Conservation (phyloP, 2,329 filamentous ascomycete species). For the Aspergillus vadensis region DNA sequence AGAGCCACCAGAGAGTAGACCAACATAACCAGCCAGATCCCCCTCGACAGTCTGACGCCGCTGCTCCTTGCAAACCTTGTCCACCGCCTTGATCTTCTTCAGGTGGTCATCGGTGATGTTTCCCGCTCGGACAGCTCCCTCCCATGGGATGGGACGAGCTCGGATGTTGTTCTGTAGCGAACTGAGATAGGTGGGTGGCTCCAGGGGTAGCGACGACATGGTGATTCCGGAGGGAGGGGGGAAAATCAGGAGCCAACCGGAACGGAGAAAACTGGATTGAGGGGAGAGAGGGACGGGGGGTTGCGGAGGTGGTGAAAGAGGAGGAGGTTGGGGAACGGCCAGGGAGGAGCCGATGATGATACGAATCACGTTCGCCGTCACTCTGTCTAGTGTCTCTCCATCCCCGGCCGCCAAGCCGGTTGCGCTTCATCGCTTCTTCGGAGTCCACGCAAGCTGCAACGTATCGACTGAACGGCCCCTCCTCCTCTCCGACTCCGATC, state of each 20-base stretch:
- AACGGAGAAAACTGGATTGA: slow-evolving; percentile 11
- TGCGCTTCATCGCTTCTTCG: slow-evolving; percentile 11
- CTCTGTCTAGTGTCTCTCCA: neutral
- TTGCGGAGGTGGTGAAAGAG: slow-evolving; percentile 14
- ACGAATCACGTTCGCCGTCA: neutral
- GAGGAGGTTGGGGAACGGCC: slow-evolving; percentile 8
- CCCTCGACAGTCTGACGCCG: slow-evolving; percentile 78
- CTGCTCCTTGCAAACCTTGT: slow-evolving; percentile 93
- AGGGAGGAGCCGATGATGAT: slow-evolving; percentile 11
- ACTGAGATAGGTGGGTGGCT: slow-evolving; percentile 82
- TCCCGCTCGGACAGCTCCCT: slow-evolving; percentile 89
- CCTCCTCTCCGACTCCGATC: neutral
- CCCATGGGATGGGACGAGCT: slow-evolving; percentile 93
- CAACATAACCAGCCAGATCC: slow-evolving; percentile 77
- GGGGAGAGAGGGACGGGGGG: slow-evolving; percentile 6
- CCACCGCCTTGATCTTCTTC: slow-evolving; percentile 92
- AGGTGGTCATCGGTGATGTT: slow-evolving; percentile 93
- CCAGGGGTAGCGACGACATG: slow-evolving; percentile 72
- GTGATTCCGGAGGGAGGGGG: slow-evolving; percentile 12
- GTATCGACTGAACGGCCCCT: neutral
- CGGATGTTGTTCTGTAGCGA: slow-evolving; percentile 97
- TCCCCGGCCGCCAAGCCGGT: slow-evolving; percentile 20
- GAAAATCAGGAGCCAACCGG: slow-evolving; percentile 14
- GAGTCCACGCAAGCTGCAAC: slow-evolving; percentile 24
- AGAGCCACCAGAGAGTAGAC: slow-evolving; percentile 72